phyloP scores from a whole-genome alignment of 129 eudicot genomes.

The Pittosporum tobira region DNA sequence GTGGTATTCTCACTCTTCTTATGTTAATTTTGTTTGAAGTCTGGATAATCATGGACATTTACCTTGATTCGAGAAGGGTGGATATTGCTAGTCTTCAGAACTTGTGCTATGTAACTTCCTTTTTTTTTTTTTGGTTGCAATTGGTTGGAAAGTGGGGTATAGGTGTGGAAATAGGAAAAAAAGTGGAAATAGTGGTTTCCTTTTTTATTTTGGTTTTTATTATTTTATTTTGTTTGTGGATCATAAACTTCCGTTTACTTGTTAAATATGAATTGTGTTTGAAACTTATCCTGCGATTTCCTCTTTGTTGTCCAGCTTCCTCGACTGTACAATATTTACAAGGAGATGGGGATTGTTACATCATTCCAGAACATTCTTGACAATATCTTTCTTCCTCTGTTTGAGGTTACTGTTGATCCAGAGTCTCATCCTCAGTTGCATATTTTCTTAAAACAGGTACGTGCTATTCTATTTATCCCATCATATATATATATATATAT shows the following conservation, averaged over 20 bases:
- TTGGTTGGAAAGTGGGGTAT: no score
- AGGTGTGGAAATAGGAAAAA: no score
- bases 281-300: conserved; percentile 2
- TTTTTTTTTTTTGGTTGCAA: no score
- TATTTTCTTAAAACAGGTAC: conserved; percentile 80
- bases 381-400: conserved; percentile 88
- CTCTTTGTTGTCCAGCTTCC: conserved; percentile 48
- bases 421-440: conserved; percentile 96
- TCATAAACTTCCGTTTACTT: background rate
- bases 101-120: no score
- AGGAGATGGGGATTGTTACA: conserved; percentile 98
- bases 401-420: conserved; percentile 95
- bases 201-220: no score
- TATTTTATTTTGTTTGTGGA: no score
- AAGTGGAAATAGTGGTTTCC: no score
- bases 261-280: background rate
- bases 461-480: background rate
- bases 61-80: no score
- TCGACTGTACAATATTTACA: conserved; percentile 83
- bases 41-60: no score
- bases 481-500: background rate
- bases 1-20: conserved; percentile 23
- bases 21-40: background rate
- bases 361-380: conserved; percentile 97
- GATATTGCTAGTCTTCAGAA: no score